Base-by-base conservation (phyloP, 2,329 filamentous ascomycete genomes). In the Fusarium mundagurra region DNA sequence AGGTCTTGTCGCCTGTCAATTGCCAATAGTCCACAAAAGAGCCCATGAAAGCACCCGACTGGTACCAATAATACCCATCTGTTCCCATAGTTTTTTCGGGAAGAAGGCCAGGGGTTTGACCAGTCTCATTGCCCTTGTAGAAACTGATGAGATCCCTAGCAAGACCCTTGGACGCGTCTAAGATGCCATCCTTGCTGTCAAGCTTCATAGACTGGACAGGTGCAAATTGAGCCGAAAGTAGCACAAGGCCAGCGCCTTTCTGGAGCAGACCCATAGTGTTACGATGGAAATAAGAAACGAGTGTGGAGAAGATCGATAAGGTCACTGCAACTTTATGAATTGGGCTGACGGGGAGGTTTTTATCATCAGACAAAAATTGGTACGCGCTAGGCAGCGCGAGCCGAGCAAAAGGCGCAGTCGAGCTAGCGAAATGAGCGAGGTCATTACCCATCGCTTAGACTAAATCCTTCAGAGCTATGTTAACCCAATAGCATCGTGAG, bases 11-110 rank as follows among this genome's bases (percentile, higher is more conserved):
- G 55, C 90, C 90, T 1, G 91, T 93, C 61, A 89, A 86, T 72
- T 91, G 88, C 88, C 90, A 92, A 80, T 94, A 94, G 81, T 93
- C 91, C 43, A 94, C 85, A 71, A 92, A 84, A 1, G 90, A 88
- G 67, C 91, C 89, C 86, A 92, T 92, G 81, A 94, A 85, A 33
- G 90, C 89, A 47, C 90, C 89, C 8, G 90, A 90, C 78, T 94
- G 90, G 90, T 92, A 94, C 92, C 92, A 94, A 84, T 92, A 93
- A 79, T 92, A 92, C 69, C 87, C 85, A 44, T 64, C 48, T 14
- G 39, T 48, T 27, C 36, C 36, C 27, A 11, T 9, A 60, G 85
- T 86, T 3, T 12, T 20, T 8, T 68, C 53, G n/a, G 88, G 88
- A 4, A 90, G 80, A 67, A 89, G 89, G 24, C 89, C 89, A 6